Base-by-base conservation (phyloP, 208 protist species). In the Crithidia sp. region DNA sequence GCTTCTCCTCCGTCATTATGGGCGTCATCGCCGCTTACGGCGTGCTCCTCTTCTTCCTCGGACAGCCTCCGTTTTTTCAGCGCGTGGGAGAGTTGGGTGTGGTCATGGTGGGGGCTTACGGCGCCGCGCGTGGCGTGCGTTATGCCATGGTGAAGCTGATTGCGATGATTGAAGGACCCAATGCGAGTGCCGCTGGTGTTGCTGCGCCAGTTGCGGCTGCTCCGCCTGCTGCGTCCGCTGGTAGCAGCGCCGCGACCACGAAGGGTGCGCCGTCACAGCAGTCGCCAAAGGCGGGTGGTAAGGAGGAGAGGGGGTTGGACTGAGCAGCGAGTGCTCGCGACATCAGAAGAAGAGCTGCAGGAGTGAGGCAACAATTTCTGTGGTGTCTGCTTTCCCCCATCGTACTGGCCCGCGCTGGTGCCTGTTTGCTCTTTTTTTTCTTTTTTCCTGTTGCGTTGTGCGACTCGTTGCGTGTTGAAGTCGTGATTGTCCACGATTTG, bases 11-110 rank as follows among this genome's bases (percentile, higher is more conserved):
- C 39, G 80, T 89, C 4, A 63, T 95, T 39, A 55, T 90, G 44
- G 90, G 90, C 36, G 73, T 91, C 28, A 71, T 86, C 36, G 71
- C 66, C 12, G 90, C 87, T 0, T 91, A 93, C 59, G 76, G 62
- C 28, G 67, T 81, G 13, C 65, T 91, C 28, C 67, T 90, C 10
- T 64, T 92, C 43, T 82, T 92, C 13, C 64, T 82, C 12, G 85
- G 85, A 1, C 77, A 79, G 7, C 75, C 78, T 0, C 19, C 52
- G 4, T 88, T 95, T 41, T 77, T 88, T 37, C 71, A 78, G 41
- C 78, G 82, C 2, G 28, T 88, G 10, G 58, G 69, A n/a, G 71
- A 90, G 56, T 13, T 91, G 8, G 36, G 65, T 4, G 53, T 87
- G 8, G 50, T 74, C 12, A 71, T 76, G 65, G n/a, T 50, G 36